Evolutionary conservation across 2,329 filamentous ascomycete genomes (phyloP).

Genomic region (Hypoxylon sp.): DNA sequence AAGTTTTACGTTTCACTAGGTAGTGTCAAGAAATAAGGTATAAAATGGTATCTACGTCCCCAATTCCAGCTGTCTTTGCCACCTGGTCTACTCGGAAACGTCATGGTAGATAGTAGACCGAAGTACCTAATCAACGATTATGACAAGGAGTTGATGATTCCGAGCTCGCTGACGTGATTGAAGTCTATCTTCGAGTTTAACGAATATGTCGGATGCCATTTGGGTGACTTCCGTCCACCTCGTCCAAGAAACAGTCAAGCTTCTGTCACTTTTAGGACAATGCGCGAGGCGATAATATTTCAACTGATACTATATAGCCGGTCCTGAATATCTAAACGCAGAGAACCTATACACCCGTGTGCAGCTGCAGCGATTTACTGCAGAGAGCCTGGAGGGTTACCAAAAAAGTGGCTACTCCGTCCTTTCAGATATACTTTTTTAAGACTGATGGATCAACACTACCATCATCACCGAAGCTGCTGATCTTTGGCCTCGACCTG

Average conservation of each 20-base stretch:
- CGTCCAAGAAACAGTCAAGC: too few relatives aligned
- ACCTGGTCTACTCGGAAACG: neutral
- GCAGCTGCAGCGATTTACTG: neutral
- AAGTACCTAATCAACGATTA: too few relatives aligned
- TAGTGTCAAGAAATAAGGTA: neutral
- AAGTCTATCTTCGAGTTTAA: too few relatives aligned
- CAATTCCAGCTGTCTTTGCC: too few relatives aligned
- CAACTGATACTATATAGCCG: neutral
- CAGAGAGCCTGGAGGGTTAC: neutral
- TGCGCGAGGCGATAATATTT: neutral
- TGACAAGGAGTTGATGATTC: too few relatives aligned
- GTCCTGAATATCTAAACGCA: neutral
- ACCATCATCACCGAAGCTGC: constrained; percentile 5
- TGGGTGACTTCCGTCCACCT: too few relatives aligned
- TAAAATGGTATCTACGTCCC: too few relatives aligned
- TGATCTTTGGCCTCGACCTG: neutral
- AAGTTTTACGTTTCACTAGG: neutral
- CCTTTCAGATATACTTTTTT: neutral
- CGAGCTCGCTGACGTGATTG: too few relatives aligned
- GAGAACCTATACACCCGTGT: neutral
- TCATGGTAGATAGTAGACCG: too few relatives aligned
- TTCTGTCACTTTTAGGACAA: neutral
- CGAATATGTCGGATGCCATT: too few relatives aligned
- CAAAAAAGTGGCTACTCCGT: neutral
- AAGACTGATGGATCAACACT: neutral